These are phyloP conservation scores for Podila minutissima DNA, from an alignment of 192 early-diverging fungal species.

Conservation along the genomic window DNA sequence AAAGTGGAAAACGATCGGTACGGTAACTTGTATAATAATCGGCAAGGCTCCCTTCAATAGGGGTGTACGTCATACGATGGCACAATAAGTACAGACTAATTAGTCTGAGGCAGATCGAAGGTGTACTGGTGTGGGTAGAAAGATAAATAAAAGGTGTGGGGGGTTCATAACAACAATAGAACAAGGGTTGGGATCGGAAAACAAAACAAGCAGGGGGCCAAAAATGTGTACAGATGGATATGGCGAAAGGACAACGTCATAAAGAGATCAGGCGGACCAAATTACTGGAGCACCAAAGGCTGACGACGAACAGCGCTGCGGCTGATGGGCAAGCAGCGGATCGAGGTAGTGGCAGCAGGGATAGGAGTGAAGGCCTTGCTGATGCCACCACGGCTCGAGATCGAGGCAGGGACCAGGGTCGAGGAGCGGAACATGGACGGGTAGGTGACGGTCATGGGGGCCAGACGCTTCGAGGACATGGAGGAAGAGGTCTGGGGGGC, in stretches of 20 bases:
- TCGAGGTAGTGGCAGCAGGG: slow-evolving; percentile 40
- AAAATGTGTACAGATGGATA: slow-evolving; percentile 6
- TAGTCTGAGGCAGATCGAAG: slow-evolving; percentile 38
- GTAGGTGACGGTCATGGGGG: slow-evolving; percentile 45
- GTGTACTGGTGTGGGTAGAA: slow-evolving; percentile 24
- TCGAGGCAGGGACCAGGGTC: slow-evolving; percentile 37
- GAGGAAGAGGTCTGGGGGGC: slow-evolving; percentile 3
- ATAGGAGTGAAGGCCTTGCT: slow-evolving; percentile 38
- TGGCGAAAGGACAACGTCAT: not conserved
- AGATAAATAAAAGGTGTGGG: not conserved
- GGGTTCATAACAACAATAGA: slow-evolving; percentile 10
- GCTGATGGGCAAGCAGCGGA: slow-evolving; percentile 38
- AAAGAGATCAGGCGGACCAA: not conserved
- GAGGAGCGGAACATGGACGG: slow-evolving; percentile 44
- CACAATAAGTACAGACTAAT: slow-evolving; percentile 4
- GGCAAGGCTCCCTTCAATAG: slow-evolving; percentile 52
- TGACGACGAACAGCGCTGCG: slow-evolving; percentile 39
- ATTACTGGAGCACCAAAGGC: slow-evolving; percentile 40
- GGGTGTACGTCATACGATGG: slow-evolving; percentile 46
- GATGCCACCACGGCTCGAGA: slow-evolving; percentile 48
- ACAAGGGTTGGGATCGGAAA: not conserved
- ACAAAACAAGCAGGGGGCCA: not conserved
- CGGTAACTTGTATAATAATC: slow-evolving; percentile 39
- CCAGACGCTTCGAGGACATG: slow-evolving; percentile 33
- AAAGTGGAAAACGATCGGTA: slow-evolving; percentile 27